Conservation (phyloP, 257 asterid genomes). For the Cinchona pubescens region DNA sequence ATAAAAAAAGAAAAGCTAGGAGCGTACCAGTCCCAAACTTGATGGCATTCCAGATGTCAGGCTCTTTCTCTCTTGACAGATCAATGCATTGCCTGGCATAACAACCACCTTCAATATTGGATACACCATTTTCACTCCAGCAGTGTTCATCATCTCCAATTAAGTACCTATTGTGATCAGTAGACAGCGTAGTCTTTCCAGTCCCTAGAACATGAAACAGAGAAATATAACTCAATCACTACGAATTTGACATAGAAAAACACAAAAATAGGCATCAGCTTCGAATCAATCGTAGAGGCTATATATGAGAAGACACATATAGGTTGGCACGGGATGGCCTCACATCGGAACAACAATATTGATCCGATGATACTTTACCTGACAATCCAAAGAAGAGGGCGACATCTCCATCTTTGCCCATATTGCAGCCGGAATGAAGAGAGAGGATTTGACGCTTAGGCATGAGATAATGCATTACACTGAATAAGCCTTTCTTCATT, state of each 20-base stretch:
- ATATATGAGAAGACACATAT: constrained; percentile 30
- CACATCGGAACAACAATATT: constrained; percentile 21
- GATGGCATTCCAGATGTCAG: constrained; percentile 91
- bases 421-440: constrained; percentile 85
- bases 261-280: background rate
- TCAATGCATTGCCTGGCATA: constrained; percentile 86
- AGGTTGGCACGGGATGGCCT: constrained; percentile 17
- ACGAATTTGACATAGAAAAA: background rate
- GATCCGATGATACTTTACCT: constrained; percentile 38
- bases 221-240: background rate
- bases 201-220: constrained; percentile 40
- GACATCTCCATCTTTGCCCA: constrained; percentile 87
- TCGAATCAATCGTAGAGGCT: constrained; percentile 12
- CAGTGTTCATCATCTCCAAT: constrained; percentile 86
- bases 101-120: constrained; percentile 91
- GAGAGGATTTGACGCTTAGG: constrained; percentile 89
- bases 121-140: constrained; percentile 76
- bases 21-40: constrained; percentile 69
- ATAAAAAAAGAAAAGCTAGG: background rate
- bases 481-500: constrained; percentile 93
- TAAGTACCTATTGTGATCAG: constrained; percentile 64
- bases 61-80: constrained; percentile 74
- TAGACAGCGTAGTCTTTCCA: constrained; percentile 73
- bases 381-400: constrained; percentile 94
- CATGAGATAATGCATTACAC: constrained; percentile 96